phyloP scores from a whole-genome alignment of 805 yeast species.

The Wickerhamiella bombiphila region DNA sequence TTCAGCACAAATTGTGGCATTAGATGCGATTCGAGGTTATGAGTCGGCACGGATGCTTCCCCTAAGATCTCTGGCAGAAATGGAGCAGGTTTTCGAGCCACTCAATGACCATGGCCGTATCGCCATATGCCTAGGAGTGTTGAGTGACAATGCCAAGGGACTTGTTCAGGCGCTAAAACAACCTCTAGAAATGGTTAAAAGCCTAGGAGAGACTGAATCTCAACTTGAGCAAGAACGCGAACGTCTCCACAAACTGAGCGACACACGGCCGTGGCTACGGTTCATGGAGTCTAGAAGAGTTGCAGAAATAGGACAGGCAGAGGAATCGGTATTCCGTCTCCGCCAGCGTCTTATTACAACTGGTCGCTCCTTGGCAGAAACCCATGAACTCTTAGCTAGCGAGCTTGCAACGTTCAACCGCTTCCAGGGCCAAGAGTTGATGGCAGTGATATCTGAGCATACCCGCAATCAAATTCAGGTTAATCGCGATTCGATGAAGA shows the following conservation, averaged over 20 bases:
- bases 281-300: constrained; percentile 24
- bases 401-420: constrained; percentile 25
- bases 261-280: constrained; percentile 20
- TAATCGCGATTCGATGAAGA: constrained; percentile 13
- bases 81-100: neutral
- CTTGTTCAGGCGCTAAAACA: constrained; percentile 18
- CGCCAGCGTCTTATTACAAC: constrained; percentile 20
- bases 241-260: constrained; percentile 15
- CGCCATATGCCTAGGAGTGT: neutral
- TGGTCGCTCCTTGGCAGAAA: constrained; percentile 21
- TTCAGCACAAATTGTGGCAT: neutral
- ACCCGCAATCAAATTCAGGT: constrained; percentile 13
- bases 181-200: constrained; percentile 19
- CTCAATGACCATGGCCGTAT: too few species aligned
- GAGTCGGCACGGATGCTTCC: neutral
- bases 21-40: neutral
- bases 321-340: constrained; percentile 19
- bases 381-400: constrained; percentile 25
- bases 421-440: constrained; percentile 23
- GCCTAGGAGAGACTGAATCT: constrained; percentile 16
- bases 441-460: constrained; percentile 15
- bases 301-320: constrained; percentile 20
- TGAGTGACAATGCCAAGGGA: neutral
- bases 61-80: neutral
- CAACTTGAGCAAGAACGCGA: constrained; percentile 15